A percentile compares a stretch with the other conserved stretches of the same genome.
These are phyloP conservation scores for Metschnikowia anglica DNA, from an alignment of 805 yeast species.

Conservation along the genomic window DNA sequence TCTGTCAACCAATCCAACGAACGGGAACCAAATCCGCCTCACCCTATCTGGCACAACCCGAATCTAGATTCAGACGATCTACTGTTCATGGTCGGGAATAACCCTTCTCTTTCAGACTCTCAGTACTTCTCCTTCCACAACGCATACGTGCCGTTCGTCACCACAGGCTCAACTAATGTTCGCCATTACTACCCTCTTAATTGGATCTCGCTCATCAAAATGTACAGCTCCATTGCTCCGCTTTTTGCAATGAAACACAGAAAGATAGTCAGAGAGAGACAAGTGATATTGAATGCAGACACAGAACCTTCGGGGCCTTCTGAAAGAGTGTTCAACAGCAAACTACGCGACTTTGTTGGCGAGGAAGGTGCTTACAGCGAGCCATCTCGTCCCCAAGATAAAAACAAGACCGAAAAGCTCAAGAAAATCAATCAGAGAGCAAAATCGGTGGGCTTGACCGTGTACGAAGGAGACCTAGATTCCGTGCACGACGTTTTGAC, in stretches of 20 bases:
- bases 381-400: constrained; percentile 6
- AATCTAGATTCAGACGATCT: constrained; percentile 2
- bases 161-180: constrained; percentile 6
- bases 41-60: constrained; percentile 11
- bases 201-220: constrained; percentile 19
- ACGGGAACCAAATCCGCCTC: background rate
- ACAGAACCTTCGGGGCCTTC: constrained; percentile 12
- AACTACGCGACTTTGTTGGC: constrained; percentile 9
- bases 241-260: constrained; percentile 21
- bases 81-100: constrained; percentile 12
- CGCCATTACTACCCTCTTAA: constrained; percentile 19
- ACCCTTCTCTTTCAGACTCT: constrained; percentile 21
- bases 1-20: background rate
- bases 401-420: constrained; percentile 8
- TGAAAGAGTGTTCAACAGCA: constrained; percentile 15
- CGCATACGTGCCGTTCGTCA: constrained; percentile 23
- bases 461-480: constrained; percentile 21
- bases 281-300: constrained; percentile 3
- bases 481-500: constrained; percentile 22
- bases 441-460: constrained; percentile 20
- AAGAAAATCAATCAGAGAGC: constrained; percentile 20
- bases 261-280: constrained; percentile 2
- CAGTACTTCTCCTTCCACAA: constrained; percentile 39
- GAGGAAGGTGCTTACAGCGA: constrained; percentile 12
- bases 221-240: constrained; percentile 20